These are phyloP conservation scores for Acmispon strigosus DNA, from an alignment of 306 rosid species.

Conservation along the genomic window DNA sequence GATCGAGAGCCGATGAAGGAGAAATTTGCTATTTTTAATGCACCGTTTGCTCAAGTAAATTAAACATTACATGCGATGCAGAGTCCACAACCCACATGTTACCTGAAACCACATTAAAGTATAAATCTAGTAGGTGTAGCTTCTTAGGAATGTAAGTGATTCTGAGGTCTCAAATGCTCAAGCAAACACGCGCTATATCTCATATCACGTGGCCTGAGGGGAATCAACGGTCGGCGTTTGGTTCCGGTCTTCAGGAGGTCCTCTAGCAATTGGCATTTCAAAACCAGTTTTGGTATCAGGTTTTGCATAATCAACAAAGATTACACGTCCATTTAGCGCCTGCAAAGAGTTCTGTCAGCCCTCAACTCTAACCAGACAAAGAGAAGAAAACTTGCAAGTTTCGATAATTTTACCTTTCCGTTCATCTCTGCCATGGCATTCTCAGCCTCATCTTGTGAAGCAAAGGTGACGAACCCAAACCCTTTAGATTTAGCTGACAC, in stretches of 20 bases:
- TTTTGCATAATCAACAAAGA: conserved; percentile 79
- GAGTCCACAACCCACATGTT: too few species aligned
- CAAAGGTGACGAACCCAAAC: conserved; percentile 85
- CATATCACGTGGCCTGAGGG: conserved; percentile 5
- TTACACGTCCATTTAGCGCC: conserved; percentile 80
- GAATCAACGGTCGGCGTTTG: conserved; percentile 14
- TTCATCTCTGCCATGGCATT: conserved; percentile 71
- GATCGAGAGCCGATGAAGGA: conserved; percentile 5
- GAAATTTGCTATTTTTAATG: background rate
- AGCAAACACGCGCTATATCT: background rate
- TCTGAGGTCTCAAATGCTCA: background rate
- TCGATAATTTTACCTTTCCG: conserved; percentile 49
- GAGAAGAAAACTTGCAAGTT: background rate
- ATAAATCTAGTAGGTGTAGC: too few species aligned
- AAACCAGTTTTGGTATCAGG: conserved; percentile 31
- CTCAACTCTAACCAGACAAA: background rate
- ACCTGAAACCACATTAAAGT: too few species aligned
- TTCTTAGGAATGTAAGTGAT: too few species aligned
- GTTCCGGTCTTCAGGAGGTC: conserved; percentile 55
- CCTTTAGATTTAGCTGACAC: conserved; percentile 78
- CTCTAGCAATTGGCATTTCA: conserved; percentile 75
- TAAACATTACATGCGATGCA: too few species aligned
- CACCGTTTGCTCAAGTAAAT: too few species aligned
- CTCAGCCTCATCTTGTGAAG: conserved; percentile 76
- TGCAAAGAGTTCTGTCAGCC: conserved; percentile 31